Evolutionary conservation across 2,329 filamentous ascomycete species (phyloP).

Genomic region (Aspergillus amoenus): DNA sequence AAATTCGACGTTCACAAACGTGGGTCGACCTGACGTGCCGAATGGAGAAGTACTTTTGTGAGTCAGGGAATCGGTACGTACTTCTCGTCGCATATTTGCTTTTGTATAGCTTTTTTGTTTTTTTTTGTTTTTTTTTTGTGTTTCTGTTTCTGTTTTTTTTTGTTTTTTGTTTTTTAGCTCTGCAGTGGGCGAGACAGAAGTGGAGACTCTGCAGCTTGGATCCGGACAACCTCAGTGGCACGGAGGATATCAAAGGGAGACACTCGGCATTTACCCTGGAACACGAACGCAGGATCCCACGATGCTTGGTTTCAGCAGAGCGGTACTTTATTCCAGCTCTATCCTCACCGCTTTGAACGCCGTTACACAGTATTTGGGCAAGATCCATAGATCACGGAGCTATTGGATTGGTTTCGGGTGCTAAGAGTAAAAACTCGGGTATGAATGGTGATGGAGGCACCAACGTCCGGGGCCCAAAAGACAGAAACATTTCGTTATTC

Average conservation of each 20-base stretch:
- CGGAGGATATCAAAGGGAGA: not conserved
- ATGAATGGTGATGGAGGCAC: no score
- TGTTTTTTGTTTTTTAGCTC: not conserved
- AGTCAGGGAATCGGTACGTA: not conserved
- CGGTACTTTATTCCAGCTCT: not conserved
- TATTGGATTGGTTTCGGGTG: conserved; percentile 2
- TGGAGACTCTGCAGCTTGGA: conserved; percentile 3
- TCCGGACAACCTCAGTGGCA: not conserved
- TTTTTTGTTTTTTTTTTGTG: not conserved
- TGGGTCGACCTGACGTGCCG: not conserved
- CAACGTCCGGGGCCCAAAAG: not conserved
- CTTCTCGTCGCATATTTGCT: no score
- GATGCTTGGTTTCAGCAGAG: not conserved
- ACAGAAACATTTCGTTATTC: not conserved
- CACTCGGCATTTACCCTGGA: not conserved
- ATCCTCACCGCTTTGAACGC: not conserved
- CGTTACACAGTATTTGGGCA: conserved; percentile 4
- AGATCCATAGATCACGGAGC: not conserved
- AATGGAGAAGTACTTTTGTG: conserved; percentile 1
- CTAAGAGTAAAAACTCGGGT: not conserved
- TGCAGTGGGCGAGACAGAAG: not conserved
- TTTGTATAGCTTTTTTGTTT: not conserved
- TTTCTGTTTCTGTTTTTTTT: not conserved
- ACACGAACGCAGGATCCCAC: not conserved
- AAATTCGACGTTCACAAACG: not conserved